Conservation (phyloP, 148 eudicot species). For the Silene conica region DNA sequence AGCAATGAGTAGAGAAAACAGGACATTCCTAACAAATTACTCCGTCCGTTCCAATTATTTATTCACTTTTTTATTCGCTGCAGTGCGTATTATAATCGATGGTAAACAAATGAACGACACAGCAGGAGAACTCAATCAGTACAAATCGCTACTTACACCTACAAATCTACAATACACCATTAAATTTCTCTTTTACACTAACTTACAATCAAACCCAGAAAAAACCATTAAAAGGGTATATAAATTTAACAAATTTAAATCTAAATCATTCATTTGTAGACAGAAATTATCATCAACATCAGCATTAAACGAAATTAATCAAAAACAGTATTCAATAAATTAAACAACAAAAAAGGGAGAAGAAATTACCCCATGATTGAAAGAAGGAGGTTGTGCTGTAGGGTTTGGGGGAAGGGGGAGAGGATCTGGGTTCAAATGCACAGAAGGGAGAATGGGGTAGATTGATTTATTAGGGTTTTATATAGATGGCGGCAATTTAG, state of each 20-base stretch:
- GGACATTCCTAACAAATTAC: no score
- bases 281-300: background rate
- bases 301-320: background rate
- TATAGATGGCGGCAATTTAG: background rate
- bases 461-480: background rate
- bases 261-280: background rate
- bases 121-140: no score
- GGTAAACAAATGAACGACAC: no score
- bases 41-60: no score
- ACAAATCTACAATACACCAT: no score
- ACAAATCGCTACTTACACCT: no score
- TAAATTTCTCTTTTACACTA: no score
- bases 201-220: no score
- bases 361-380: constrained; percentile 1
- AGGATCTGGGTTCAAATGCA: background rate
- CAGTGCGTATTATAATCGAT: no score
- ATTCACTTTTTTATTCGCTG: no score
- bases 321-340: background rate
- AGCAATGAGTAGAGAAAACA: background rate
- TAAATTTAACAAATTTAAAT: no score
- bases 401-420: background rate
- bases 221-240: background rate
- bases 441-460: background rate
- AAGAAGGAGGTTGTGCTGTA: background rate
- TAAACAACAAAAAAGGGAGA: background rate